Conservation (phyloP, 306 rosid genomes). For the Vigna mungo region DNA sequence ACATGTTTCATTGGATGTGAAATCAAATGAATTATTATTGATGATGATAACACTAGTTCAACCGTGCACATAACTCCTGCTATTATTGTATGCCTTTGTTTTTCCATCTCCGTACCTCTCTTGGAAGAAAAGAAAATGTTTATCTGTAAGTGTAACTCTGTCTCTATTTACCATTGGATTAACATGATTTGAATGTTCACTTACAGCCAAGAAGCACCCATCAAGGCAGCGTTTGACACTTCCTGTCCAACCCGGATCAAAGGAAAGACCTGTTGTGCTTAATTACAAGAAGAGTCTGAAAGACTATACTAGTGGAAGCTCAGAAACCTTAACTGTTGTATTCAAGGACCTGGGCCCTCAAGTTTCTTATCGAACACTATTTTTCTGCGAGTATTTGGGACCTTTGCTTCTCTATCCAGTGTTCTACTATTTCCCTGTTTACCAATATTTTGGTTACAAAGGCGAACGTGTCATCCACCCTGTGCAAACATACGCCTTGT, state of each 20-base stretch:
- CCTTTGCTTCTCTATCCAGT: slow-evolving; percentile 91
- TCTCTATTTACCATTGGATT: slow-evolving; percentile 35
- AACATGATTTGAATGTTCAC: slow-evolving; percentile 44
- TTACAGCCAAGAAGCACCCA: slow-evolving; percentile 87
- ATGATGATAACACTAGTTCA: slow-evolving; percentile 3
- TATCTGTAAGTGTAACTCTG: not conserved
- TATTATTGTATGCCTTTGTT: not conserved
- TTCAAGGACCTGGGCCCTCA: slow-evolving; percentile 96
- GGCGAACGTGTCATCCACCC: slow-evolving; percentile 80
- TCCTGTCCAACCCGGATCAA: slow-evolving; percentile 78
- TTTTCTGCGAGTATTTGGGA: slow-evolving; percentile 93
- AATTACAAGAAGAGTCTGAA: slow-evolving; percentile 71
- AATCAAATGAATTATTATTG: not conserved
- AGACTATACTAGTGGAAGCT: slow-evolving; percentile 71
- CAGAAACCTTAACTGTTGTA: slow-evolving; percentile 66
- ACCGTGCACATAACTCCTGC: slow-evolving; percentile 27
- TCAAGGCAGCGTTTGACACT: slow-evolving; percentile 92
- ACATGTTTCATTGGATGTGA: not conserved
- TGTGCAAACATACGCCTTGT: slow-evolving; percentile 89
- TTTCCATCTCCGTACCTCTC: slow-evolving; percentile 25
- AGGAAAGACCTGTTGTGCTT: slow-evolving; percentile 84
- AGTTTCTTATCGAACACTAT: slow-evolving; percentile 84
- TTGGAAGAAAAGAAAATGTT: slow-evolving; percentile 8
- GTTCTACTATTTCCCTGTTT: slow-evolving; percentile 85
- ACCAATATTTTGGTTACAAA: slow-evolving; percentile 72